Evolutionary conservation across 2,329 filamentous ascomycete species (phyloP), one percentile per base, ranked within the genome.

Genomic region (Claviceps sp.): DNA sequence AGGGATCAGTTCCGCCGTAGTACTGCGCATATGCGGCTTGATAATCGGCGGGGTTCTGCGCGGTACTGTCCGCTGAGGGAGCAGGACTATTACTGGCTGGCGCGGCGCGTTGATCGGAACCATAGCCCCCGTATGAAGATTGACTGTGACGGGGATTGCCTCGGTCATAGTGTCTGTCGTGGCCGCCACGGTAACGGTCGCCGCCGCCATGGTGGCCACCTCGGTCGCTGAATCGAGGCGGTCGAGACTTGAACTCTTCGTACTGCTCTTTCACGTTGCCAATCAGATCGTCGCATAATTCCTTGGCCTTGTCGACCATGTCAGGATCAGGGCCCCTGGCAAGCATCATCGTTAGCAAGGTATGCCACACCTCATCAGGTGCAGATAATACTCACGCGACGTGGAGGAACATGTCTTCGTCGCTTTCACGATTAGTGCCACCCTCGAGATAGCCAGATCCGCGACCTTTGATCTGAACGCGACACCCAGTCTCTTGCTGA

Each of bases 381-480:
- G 22, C 6, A 37, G 40, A 5, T 38, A 24, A 39, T 30, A 77
- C 86, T 66, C 77, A 94, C 86, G 93, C 87, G 58, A 97, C 90
- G 67, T 97, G 90, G 46, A 98, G 77, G 64, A 89, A 97, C 89
- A 98, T 97, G 2, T 89, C 81, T 65, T 97, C 91, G 47, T 98
- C 91, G 58, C 89, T 95, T 69, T 98, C 93, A 43, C 75, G 80
- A 57, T 87, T 87, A n/a, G 89, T 94, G 37, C 85, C 81, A 47
- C 85, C 82, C 66, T 98, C 93, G 63, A 95, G 83, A 65, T 95
- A 98, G 14, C 93, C 93, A 50, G 90, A 97, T 41, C 90, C 90
- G 57, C 87, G 88, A 17, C 93, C 93, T 67, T 98, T 98, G 72
- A 98, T 98, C 68, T 98, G 93, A 26, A 98, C 93, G 60, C 91